Conservation (phyloP, 2,329 filamentous ascomycete genomes). For the Botrytis medusae region DNA sequence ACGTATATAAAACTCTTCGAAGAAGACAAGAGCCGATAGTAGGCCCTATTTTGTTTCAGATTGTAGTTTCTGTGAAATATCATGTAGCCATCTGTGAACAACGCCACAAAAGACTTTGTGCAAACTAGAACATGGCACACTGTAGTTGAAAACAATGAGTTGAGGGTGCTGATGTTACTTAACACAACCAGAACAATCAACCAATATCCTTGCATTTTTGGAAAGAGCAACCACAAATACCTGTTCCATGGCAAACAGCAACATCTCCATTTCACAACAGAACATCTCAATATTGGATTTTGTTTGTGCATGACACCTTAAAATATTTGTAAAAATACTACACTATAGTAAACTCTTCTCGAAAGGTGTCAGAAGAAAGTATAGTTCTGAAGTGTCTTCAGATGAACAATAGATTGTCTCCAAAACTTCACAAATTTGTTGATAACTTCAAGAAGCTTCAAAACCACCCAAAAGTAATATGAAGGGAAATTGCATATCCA, state of each 20-base stretch:
- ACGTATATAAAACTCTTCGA: neutral
- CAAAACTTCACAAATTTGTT: neutral
- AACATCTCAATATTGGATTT: neutral
- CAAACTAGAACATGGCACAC: too few relatives aligned
- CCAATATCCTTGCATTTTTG: too few relatives aligned
- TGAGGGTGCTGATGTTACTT: neutral
- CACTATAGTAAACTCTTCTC: neutral
- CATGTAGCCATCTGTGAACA: neutral
- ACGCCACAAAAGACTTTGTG: neutral
- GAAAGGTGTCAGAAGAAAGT: neutral
- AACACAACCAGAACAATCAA: neutral
- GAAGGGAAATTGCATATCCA: neutral
- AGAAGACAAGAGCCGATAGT: neutral
- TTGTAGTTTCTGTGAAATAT: too few relatives aligned
- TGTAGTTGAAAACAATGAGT: rapidly evolving
- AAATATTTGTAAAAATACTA: neutral
- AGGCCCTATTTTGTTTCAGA: too few relatives aligned
- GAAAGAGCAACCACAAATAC: neutral
- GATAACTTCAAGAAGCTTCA: neutral
- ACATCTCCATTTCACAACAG: neutral
- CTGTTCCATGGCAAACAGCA: neutral
- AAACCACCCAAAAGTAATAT: neutral
- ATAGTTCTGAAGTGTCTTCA: neutral
- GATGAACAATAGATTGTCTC: neutral
- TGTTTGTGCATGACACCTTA: neutral